Evolutionary conservation across 1,284 basidiomycete genomes (phyloP), one percentile per base, ranked within the genome.

Genomic region (Flammula alnicola): DNA sequence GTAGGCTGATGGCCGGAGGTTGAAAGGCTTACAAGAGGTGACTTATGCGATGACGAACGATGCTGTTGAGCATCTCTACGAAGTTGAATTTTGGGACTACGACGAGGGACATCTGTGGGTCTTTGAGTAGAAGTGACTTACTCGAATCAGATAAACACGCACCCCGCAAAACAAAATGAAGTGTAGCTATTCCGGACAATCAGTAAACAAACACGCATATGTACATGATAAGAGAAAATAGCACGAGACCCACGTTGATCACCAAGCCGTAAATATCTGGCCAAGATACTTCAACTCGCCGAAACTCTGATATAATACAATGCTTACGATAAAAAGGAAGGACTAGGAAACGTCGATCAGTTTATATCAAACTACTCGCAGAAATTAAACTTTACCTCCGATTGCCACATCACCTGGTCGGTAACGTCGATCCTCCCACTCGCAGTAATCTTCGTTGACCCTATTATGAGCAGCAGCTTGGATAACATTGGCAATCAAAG

Each of bases 41-140:
- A 4, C 79, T 83, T 57, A 90, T 83, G 32, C 76, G 77, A 68
- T 88, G 80, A 17, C 76, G 77, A 50, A 83, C 75, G 48, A 93
- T 84, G 61, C 84, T 87, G 19, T 81, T 73, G 38, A 91, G 76
- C 71, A 89, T 87, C 16, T 74, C 74, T 16, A 74, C 70, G 44
- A 89, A 84, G 51, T 80, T 82, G 65, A 92, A 93, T 61, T 81
- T 88, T 2, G 86, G 81, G 7, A 89, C 67, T 4, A 91, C 76
- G 10, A 93, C 87, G n/a, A 89, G 43, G 0, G 81, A 74, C 40
- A 84, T 70, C 82, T 85, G 47, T 25, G 30, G 26, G 10, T 17
- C 41, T 23, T 36, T 26, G 16, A 50, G 26, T 27, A 37, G 14
- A 14, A 7, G 22, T 33, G 11, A 11, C 12, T 1, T 38, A 29